phyloP scores from a whole-genome alignment of 768 basidiomycete genomes.

The Hygrocybe coccinea region DNA sequence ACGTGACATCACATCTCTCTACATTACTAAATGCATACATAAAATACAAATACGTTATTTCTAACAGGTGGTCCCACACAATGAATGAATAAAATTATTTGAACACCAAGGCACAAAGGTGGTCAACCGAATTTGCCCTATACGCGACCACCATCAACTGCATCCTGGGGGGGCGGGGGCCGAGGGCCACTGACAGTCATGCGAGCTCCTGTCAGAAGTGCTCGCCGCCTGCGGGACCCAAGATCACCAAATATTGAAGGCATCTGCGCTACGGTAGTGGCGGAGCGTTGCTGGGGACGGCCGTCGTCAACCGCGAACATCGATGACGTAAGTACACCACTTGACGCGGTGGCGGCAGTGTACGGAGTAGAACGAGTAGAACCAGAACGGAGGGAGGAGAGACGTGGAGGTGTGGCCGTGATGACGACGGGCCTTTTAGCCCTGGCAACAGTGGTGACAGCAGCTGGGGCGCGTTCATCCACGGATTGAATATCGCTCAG shows the following conservation, averaged over 20 bases:
- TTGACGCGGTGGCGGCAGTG: conserved; percentile 5
- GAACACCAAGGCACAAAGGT: too few species aligned
- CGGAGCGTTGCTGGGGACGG: background rate
- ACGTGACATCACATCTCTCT: too few species aligned
- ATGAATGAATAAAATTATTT: too few species aligned
- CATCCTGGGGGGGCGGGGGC: too few species aligned
- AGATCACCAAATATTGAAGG: background rate
- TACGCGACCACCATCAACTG: too few species aligned
- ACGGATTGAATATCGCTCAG: conserved; percentile 18
- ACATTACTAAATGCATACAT: too few species aligned
- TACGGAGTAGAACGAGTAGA: conserved; percentile 7
- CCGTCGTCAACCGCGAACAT: too few species aligned
- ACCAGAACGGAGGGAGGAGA: background rate
- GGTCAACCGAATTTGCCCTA: too few species aligned
- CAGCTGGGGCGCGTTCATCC: conserved; percentile 7
- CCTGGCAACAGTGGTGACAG: background rate
- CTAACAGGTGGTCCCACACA: too few species aligned
- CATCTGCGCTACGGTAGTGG: background rate
- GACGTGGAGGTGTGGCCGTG: background rate
- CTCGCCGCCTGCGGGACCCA: background rate
- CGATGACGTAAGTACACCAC: conserved; percentile 6
- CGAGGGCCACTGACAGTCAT: background rate
- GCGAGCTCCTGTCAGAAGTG: background rate
- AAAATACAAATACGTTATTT: too few species aligned
- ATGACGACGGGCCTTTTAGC: conserved; percentile 6